Conservation (phyloP, 148 eudicot genomes). For the Pharnaceum exiguum region DNA sequence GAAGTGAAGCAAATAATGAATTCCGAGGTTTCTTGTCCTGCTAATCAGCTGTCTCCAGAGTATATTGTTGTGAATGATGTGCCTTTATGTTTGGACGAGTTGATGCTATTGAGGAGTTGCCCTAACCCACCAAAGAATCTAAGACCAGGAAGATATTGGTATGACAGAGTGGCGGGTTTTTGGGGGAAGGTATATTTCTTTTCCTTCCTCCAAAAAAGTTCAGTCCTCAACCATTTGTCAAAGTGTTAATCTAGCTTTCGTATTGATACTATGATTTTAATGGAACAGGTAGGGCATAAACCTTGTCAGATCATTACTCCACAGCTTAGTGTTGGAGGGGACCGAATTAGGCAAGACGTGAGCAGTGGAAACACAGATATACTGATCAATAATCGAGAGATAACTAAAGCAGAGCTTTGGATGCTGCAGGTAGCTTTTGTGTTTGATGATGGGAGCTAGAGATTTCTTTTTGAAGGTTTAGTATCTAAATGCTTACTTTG, state of each 20-base stretch:
- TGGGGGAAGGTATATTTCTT: conserved; percentile 78
- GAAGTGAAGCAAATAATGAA: conserved; percentile 47
- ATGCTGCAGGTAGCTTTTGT: conserved; percentile 49
- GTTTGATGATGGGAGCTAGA: neutral
- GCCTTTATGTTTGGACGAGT: conserved; percentile 45
- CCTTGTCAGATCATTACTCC: conserved; percentile 78
- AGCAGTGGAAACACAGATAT: conserved; percentile 72
- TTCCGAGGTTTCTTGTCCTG: conserved; percentile 45
- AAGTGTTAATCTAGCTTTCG: neutral
- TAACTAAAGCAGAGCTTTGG: conserved; percentile 51
- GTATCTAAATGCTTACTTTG: conserved; percentile 2
- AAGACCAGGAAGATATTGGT: conserved; percentile 81
- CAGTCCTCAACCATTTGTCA: neutral
- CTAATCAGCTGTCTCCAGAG: conserved; percentile 54
- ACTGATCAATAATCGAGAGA: conserved; percentile 50
- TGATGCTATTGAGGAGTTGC: conserved; percentile 45
- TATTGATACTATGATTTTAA: neutral
- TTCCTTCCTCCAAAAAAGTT: neutral
- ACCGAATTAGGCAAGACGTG: conserved; percentile 34
- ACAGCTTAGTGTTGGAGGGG: conserved; percentile 38
- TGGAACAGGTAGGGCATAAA: conserved; percentile 66
- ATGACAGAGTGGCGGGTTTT: conserved; percentile 72
- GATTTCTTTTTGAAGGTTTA: neutral
- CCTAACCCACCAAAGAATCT: conserved; percentile 62
- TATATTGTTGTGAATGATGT: conserved; percentile 53